Base-by-base conservation (phyloP, 2,329 filamentous ascomycete species). In the Botrytis sinoallii region DNA sequence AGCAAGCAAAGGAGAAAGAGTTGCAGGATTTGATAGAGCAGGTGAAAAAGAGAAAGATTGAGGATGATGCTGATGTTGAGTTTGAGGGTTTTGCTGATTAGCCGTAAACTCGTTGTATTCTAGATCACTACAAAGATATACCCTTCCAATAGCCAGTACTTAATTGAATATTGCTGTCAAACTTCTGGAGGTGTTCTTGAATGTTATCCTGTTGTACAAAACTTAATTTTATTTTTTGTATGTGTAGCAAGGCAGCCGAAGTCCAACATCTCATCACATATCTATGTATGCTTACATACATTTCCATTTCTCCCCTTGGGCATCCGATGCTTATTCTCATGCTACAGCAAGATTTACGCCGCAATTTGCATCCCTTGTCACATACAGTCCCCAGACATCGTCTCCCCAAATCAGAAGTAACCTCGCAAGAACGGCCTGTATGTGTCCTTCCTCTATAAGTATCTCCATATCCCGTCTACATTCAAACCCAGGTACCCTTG, bases 11-110 rank as follows among this genome's bases (percentile, higher is more conserved):
- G 81, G 86, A 90, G 77, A 85, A 83, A 77, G 88, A 92, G 81
- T 85, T 93, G 20, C 85, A 92, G 77, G 84, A 86, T 18, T 84
- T 95, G 84, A 86, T 95, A 67, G 85, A 85, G 38, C 83, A 90
- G 79, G 86, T 95, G n/a, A 85, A 90, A 78, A 84, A 81, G 79
- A 86, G 86, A 77, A 81, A 79, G 69, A 80, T 81, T 5, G 81
- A 83, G 71, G 80, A 81, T 60, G 80, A 79, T 63, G 82, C 82
- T 60, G 82, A 80, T 55, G 80, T 79, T 57, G 80, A 78, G 67
- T 82, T 82, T 75, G 67, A 80, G 71, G 81, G 81, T 16, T 81
- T 82, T 78, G 80, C 79, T 66, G 77, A 78, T 74, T 79, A 77
- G 63, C 48, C 66, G 67, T 55, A 57, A 60, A 55, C 59, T 65